phyloP scores from a whole-genome alignment of 306 rosid species.

The Sechiopsis laciniata region DNA sequence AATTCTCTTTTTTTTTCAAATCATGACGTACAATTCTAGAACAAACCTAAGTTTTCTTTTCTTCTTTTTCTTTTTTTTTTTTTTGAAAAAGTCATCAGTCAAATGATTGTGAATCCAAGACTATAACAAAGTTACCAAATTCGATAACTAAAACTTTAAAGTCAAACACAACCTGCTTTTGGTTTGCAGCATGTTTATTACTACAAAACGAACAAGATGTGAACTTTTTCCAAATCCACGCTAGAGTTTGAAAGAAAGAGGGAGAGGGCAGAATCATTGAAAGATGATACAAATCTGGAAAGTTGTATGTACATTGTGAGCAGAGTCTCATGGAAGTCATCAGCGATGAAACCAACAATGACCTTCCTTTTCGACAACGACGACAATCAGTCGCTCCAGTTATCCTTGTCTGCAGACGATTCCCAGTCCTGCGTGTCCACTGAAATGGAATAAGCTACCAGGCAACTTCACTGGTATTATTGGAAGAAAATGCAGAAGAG shows the following conservation, averaged over 20 bases:
- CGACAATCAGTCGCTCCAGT: slow-evolving; percentile 60
- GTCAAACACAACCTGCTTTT: neutral
- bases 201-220: neutral
- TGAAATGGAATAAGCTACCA: slow-evolving; percentile 31
- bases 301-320: slow-evolving; percentile 2
- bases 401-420: slow-evolving; percentile 51
- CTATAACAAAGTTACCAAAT: neutral
- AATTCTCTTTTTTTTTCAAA: neutral
- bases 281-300: slow-evolving; percentile 8
- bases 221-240: slow-evolving; percentile 2
- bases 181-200: neutral
- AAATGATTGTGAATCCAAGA: neutral
- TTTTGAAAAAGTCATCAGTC: neutral
- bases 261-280: too few species aligned
- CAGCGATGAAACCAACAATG: neutral
- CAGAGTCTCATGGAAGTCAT: neutral
- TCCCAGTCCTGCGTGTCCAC: slow-evolving; percentile 55
- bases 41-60: neutral
- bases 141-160: neutral
- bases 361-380: neutral
- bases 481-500: neutral
- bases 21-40: slow-evolving; percentile 11
- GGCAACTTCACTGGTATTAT: slow-evolving; percentile 9
- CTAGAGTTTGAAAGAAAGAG: slow-evolving; percentile 5
- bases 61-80: too few species aligned